Evolutionary conservation across 345 rosid genomes (phyloP), one percentile per base, ranked within the genome.

Genomic region (Lepidium sativum): DNA sequence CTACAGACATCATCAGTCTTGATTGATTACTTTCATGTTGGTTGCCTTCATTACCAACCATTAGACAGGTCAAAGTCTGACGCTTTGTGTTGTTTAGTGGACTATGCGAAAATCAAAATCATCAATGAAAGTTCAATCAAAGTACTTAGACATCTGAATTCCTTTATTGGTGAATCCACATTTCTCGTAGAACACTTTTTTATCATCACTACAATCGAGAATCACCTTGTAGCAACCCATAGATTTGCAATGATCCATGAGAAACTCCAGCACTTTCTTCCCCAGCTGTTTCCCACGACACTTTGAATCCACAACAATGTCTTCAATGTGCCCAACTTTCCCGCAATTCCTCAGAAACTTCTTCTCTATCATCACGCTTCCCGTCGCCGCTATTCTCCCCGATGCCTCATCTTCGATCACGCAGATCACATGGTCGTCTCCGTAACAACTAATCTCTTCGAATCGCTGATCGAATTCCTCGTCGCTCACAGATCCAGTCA

Each of bases 321-420:
- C 97, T 70, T 94, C 92, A 5, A 94, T 85, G 51, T 90, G 97
- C 62, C 95, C 99, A 17, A 54, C 90, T 75, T 90, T 86, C 8
- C 92, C 91, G 16, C 97, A 90, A n/a, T 74, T 84, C 65, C 99
- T 84, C 38, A 87, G 1, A 56, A 92, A 89, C 81, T 89, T 92
- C 80, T 82, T 89, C 83, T 92, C 97, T 8, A 92, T 71, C 60
- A 92, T 77, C 34, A 83, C 77, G 60, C 86, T 83, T 18, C 96
- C 90, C 4, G 98, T 75, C 2, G 90, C 92, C 1, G 86, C 55
- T 23, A 92, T 83, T 77, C 68, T 89, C 38, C 84, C 79, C 0
- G 77, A 54, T 2, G 6, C 5, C 16, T 69, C 78, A 29, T 89
- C 98, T 76, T 92, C 97, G 23, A 89, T 84, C 47, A 92, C 96